Conservation (phyloP, 164 flowering plant species). For the Santalum album region DNA sequence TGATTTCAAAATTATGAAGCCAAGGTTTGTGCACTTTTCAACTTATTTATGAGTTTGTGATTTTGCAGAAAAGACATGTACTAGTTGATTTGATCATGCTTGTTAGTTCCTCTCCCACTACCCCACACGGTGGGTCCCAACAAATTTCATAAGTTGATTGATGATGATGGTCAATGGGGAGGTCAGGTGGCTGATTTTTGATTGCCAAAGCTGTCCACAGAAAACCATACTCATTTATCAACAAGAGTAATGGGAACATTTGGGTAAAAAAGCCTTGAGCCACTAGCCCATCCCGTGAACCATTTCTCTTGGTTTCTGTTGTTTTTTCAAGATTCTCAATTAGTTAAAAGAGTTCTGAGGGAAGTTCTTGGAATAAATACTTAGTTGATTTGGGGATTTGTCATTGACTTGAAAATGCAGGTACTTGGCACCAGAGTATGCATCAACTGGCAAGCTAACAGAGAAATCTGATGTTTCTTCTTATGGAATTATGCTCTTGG, state of each 20-base stretch:
- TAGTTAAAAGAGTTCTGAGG: too few relatives aligned
- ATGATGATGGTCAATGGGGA: too few relatives aligned
- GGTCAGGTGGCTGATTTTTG: conserved; percentile 93
- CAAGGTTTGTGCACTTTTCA: conserved; percentile 40
- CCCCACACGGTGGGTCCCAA: too few relatives aligned
- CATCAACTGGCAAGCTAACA: conserved; percentile 79
- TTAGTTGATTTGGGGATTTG: too few relatives aligned
- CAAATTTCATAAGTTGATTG: too few relatives aligned
- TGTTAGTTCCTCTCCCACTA: too few relatives aligned
- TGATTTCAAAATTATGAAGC: conserved; percentile 58
- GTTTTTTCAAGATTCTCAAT: too few relatives aligned
- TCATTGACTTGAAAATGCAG: conserved; percentile 23
- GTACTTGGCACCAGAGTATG: conserved; percentile 89
- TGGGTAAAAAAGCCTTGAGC: conserved; percentile 39
- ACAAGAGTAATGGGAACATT: conserved; percentile 94
- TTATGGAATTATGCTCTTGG: conserved; percentile 74
- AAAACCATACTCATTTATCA: conserved; percentile 68
- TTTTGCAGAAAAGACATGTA: too few relatives aligned
- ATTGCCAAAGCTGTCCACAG: conserved; percentile 63
- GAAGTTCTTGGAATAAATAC: too few relatives aligned
- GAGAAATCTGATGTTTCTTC: conserved; percentile 92
- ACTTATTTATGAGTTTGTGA: too few relatives aligned
- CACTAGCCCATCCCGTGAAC: not conserved
- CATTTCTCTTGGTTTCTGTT: not conserved
- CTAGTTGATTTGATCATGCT: too few relatives aligned